Base-by-base conservation (phyloP, 495 filamentous ascomycete genomes). In the Eremomyces bilateralis region DNA sequence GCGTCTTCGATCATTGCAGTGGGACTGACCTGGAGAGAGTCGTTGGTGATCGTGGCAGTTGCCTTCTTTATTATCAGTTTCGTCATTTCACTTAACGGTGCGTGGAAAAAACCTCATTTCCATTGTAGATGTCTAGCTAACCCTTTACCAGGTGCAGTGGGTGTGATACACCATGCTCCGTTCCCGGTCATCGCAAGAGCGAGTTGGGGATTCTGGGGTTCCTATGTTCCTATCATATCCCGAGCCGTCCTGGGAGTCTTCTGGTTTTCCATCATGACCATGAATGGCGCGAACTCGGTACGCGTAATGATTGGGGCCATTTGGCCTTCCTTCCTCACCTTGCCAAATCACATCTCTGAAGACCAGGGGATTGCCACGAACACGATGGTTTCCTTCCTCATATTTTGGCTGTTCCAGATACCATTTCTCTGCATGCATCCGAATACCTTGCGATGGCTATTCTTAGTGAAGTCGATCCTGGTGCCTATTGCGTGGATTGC, bases 191-290 rank as follows among this genome's bases (percentile, higher is more conserved):
- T 73, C 35, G 63, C 68, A 1, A 64, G 73, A 13, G 69, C 71
- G 6, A 60, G 60, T 39, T 80, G 72, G 55, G 75, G 75, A 1
- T 79, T 73, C 52, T 79, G 69, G 56, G 62, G 72, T 32, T 64
- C 64, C 3, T 77, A 76, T 44, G 63, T 80, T 42, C 61, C 65
- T 17, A 74, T 78, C 33, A 53, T 77, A 6, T 74, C 69, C 0
- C 63, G 75, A n/a, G 58, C 64, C 0, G 67, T 78, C 36, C 59
- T 78, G 3, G 73, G 72, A 4, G 53, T 76, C 44, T 77, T 79
- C 53, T 79, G 75, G 74, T 69, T 76, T 18, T 70, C 69, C 11
- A 75, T 80, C 33, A 67, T 77, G 45, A 64, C 69, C 18, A 65
- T 66, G 35, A 76, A 71, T 42, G 74, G 74, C 5, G 71, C 68